Base-by-base conservation (phyloP, 257 asterid species). In the Nicotiana attenuata region DNA sequence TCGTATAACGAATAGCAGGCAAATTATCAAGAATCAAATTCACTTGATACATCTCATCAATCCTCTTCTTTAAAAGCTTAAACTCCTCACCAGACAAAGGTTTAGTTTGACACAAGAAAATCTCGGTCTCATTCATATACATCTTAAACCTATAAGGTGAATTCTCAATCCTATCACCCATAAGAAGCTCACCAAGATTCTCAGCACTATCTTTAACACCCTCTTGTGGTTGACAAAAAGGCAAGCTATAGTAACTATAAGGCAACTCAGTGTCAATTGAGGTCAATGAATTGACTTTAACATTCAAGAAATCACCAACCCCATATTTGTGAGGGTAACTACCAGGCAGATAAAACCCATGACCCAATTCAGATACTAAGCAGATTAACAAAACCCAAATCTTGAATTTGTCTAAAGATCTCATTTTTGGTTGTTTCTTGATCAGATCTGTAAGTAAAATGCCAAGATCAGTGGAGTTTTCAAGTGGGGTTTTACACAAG, bases 111-210 rank as follows among this genome's bases (percentile, higher is more conserved):
- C 98, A 94, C 41, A 92, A 76, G 81, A 91, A 93, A 24, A 94
- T 85, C 29, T 91, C 93, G 0, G 94, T 80, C 90, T 94, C 97
- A 82, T 93, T 94, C 10, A 88, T 85, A 55, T 85, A 85, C 97
- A 90, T 93, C 91, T 94, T 94, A 85, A 94, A 94, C 88, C 91
- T 87, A 83, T 93, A 91, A 14, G 97, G 98, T 15, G 98, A 94
- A 80, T 90, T 93, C 91, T 94, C 98, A 26, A 93, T 94, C 88
- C 97, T 88, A 85, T 94, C 98, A 53, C 98, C 98, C 98, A 94
- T 92, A 14, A 94, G 97, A 55, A 94, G 89, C 93, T 94, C 98
- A 71, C 97, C 98, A 14, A 94, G 96, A 86, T 94, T 94, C 66
- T 94, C 98, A 0, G 94, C 97, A 80, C 96, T 93, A 82, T 94